phyloP scores from a whole-genome alignment of 371 early-diverging fungal species.

The Saksenaea vasiformis region DNA sequence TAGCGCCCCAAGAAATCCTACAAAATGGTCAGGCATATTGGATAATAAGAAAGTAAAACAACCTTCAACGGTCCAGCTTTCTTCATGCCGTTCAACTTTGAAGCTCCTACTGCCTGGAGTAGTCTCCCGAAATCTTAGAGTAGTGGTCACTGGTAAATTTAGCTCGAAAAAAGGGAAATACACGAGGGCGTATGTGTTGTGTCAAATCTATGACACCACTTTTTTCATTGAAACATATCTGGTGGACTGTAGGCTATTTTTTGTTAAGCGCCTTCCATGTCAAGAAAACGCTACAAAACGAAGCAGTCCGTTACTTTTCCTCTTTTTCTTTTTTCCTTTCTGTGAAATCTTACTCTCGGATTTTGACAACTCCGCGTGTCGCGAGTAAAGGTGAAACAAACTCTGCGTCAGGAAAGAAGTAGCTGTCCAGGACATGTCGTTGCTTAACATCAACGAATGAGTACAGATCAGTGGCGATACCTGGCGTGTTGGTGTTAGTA shows the following conservation, averaged over 20 bases:
- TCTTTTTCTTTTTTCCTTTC: not conserved
- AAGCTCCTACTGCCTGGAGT: constrained; percentile 21
- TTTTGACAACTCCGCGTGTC: constrained; percentile 15
- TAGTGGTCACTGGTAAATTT: constrained; percentile 21
- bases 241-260: constrained; percentile 16
- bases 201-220: constrained; percentile 24
- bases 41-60: not conserved
- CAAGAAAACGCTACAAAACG: constrained; percentile 13
- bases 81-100: constrained; percentile 19
- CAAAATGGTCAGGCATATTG: not conserved
- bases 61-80: constrained; percentile 34
- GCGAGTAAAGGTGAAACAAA: constrained; percentile 25
- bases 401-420: constrained; percentile 21
- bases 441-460: constrained; percentile 23
- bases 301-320: not conserved
- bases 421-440: constrained; percentile 17
- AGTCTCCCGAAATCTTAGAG: constrained; percentile 22
- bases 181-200: constrained; percentile 19
- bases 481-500: constrained; percentile 5
- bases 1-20: constrained; percentile 13
- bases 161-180: constrained; percentile 24
- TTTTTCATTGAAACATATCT: constrained; percentile 22
- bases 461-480: constrained; percentile 16
- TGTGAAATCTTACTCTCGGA: constrained; percentile 23
- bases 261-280: constrained; percentile 26